phyloP scores from a whole-genome alignment of 208 protist species.

The Trypanosomatidae sp. region DNA sequence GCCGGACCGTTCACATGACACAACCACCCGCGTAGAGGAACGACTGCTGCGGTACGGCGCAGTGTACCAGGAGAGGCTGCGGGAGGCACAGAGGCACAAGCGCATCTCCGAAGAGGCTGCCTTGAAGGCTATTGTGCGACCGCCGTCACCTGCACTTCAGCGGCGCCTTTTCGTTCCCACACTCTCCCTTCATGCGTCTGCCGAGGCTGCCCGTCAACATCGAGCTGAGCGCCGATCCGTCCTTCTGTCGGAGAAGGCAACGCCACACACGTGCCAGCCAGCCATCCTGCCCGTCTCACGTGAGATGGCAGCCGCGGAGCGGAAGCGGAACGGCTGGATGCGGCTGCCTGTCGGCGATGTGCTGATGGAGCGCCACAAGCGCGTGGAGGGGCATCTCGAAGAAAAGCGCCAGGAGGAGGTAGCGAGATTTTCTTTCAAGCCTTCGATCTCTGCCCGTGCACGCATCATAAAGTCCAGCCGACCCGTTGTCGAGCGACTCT shows the following conservation, averaged over 20 bases:
- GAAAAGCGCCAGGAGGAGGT: conserved; percentile 14
- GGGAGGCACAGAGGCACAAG: conserved; percentile 9
- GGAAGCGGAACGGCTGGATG: conserved; percentile 14
- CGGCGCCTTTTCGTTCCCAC: conserved; percentile 13
- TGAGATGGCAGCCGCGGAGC: conserved; percentile 20
- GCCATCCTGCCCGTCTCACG: conserved; percentile 23
- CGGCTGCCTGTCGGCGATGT: conserved; percentile 17
- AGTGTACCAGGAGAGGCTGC: conserved; percentile 17
- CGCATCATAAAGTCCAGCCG: background rate
- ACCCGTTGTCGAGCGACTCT: conserved; percentile 42
- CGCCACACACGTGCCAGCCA: conserved; percentile 7
- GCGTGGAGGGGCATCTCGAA: conserved; percentile 12
- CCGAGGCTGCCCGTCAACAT: conserved; percentile 18
- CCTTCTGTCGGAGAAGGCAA: background rate
- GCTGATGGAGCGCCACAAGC: conserved; percentile 19
- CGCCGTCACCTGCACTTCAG: background rate
- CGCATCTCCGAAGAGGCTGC: conserved; percentile 2
- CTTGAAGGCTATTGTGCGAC: background rate
- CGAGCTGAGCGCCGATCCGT: conserved; percentile 6
- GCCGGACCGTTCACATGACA: background rate
- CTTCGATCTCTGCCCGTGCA: conserved; percentile 23
- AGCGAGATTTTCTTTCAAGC: conserved; percentile 32
- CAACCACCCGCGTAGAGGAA: conserved; percentile 34
- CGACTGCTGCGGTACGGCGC: conserved; percentile 47
- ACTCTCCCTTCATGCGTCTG: conserved; percentile 18